phyloP scores from a whole-genome alignment of 2,329 filamentous ascomycete genomes.

The Alternaria sp. region DNA sequence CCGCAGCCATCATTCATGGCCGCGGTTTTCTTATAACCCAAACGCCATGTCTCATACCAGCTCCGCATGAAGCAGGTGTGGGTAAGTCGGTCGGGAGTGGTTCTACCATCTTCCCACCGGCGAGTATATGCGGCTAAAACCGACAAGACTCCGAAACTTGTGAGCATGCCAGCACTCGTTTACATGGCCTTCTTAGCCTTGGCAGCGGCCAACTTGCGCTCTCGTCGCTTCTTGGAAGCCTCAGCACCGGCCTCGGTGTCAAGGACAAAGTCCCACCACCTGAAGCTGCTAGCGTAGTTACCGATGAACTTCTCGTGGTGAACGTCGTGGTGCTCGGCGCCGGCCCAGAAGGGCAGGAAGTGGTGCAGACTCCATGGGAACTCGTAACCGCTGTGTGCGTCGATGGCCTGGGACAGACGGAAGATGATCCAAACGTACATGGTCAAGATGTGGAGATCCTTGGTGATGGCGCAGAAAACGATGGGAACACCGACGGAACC shows the following conservation, averaged over 20 bases:
- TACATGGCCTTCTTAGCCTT: constrained; percentile 61
- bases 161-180: constrained; percentile 7
- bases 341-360: constrained; percentile 97
- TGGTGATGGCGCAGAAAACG: constrained; percentile 81
- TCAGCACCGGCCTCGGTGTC: constrained; percentile 94
- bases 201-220: constrained; percentile 71
- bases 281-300: constrained; percentile 97
- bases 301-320: constrained; percentile 99
- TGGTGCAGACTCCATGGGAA: constrained; percentile 97
- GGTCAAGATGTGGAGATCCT: constrained; percentile 90
- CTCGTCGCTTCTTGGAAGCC: constrained; percentile 82
- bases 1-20: constrained; percentile 25
- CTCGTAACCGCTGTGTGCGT: constrained; percentile 96
- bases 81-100: background rate
- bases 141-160: constrained; percentile 7
- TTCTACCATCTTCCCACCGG: constrained; percentile 6
- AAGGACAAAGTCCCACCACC: constrained; percentile 96
- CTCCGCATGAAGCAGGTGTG: constrained; percentile 16
- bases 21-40: constrained; percentile 24
- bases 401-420: constrained; percentile 95
- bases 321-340: constrained; percentile 93
- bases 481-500: constrained; percentile 86
- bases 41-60: constrained; percentile 33
- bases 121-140: constrained; percentile 20
- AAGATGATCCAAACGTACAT: constrained; percentile 98